Percentiles rank a stretch among this genome's conserved stretches.
phyloP scores from a whole-genome alignment of 371 early-diverging fungal species.

The Mucor ambiguus region DNA sequence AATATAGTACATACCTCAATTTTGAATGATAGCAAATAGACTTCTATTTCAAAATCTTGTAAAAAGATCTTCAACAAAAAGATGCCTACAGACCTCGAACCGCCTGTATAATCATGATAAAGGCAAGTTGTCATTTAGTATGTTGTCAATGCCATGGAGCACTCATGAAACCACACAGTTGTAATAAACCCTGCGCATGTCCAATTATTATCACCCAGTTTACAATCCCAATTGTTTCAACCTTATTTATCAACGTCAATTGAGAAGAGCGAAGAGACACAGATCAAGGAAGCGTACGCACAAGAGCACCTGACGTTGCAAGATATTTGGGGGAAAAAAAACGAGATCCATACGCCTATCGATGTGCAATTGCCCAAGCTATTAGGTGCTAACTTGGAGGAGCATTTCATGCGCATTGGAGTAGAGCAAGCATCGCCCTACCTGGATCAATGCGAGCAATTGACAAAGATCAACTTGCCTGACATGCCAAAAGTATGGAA shows the following conservation, averaged over 20 bases:
- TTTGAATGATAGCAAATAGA: conserved; percentile 10
- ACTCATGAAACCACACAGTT: conserved; percentile 17
- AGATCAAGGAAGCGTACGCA: conserved; percentile 43
- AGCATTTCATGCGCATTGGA: conserved; percentile 84
- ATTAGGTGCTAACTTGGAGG: conserved; percentile 68
- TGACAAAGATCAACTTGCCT: conserved; percentile 52
- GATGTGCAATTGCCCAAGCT: conserved; percentile 54
- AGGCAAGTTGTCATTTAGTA: neutral
- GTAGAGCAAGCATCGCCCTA: conserved; percentile 59
- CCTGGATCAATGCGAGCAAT: conserved; percentile 51
- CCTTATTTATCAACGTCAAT: conserved; percentile 17
- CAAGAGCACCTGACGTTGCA: conserved; percentile 62
- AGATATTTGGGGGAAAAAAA: conserved; percentile 66
- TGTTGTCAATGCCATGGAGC: neutral
- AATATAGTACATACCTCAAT: neutral
- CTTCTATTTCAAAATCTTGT: neutral
- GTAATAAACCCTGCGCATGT: conserved; percentile 53
- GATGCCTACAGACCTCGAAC: conserved; percentile 1
- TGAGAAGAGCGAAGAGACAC: conserved; percentile 2
- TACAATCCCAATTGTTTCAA: conserved; percentile 51
- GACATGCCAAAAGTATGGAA: conserved; percentile 67
- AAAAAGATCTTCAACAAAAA: neutral
- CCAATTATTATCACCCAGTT: conserved; percentile 51
- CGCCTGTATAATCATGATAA: neutral
- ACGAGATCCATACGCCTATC: conserved; percentile 50